Percentiles rank a stretch among this genome's conserved stretches.
Conservation (phyloP, 352 stramenopile species). For the Phytophthora aleatoria region DNA sequence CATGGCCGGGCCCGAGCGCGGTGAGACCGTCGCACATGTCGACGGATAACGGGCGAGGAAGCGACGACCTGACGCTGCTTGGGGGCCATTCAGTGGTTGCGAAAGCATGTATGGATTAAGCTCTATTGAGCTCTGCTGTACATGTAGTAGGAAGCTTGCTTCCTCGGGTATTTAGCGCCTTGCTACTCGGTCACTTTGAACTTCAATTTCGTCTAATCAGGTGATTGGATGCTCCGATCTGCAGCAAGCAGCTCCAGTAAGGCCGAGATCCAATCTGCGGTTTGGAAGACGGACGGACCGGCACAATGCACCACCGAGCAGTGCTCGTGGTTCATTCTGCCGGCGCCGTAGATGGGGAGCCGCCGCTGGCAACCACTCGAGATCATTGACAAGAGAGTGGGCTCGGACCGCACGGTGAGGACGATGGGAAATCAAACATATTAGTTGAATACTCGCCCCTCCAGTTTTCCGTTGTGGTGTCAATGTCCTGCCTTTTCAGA, state of each 20-base stretch:
- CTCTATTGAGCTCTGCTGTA: not conserved
- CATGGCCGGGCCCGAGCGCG: constrained; percentile 16
- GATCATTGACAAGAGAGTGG: constrained; percentile 21
- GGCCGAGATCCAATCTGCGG: constrained; percentile 27
- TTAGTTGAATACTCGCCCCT: constrained; percentile 28
- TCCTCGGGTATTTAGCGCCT: not conserved
- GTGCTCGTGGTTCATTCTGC: constrained; percentile 1
- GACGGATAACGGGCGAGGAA: constrained; percentile 31
- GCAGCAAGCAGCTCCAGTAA: constrained; percentile 7
- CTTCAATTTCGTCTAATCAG: constrained; percentile 35
- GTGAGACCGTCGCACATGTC: constrained; percentile 24
- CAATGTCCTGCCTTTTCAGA: constrained; percentile 4
- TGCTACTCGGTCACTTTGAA: constrained; percentile 23
- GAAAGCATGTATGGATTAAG: constrained; percentile 13
- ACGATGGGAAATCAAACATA: constrained; percentile 27
- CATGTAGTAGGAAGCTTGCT: not conserved
- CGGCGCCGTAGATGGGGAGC: constrained; percentile 1
- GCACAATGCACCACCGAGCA: constrained; percentile 9
- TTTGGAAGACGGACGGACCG: constrained; percentile 18
- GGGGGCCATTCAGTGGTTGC: constrained; percentile 18
- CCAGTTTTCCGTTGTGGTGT: constrained; percentile 5
- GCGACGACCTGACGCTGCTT: constrained; percentile 23
- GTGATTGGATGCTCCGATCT: constrained; percentile 30
- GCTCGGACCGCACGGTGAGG: constrained; percentile 25
- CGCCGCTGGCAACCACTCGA: constrained; percentile 1